Evolutionary conservation across 2,329 filamentous ascomycete genomes (phyloP), one percentile per base, ranked within the genome.

Genomic region (Colletotrichum acutatum): DNA sequence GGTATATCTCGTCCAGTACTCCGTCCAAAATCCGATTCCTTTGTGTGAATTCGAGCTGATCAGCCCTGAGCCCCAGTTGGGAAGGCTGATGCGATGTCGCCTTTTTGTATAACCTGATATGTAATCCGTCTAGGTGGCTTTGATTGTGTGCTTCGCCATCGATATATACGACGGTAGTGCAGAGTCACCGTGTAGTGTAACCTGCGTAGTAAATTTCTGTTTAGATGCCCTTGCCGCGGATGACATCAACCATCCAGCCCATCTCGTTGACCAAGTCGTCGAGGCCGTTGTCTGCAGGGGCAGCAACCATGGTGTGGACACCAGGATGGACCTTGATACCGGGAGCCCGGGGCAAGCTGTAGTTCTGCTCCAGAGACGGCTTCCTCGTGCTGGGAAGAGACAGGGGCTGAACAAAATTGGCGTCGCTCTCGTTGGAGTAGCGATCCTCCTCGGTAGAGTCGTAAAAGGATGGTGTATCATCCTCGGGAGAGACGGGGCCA

Each of bases 171-270:
- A 42, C 49, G 46, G 61, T 34, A 61, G 14, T 52, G 9, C 16
- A n/a, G 12, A 22, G 30, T 37, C 28, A 9, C 42, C 68, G 16
- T 28, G 4, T 68, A 42, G n/a, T 46, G 6, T n/a, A 32, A 24
- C 30, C 49, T 19, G 8, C 16, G 19, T 34, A 32, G 16, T n/a
- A 7, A 16, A 11, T 22, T 12, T 34, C 3, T 49, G 66, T 65
- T 75, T 72, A 71, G 57, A 76, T 64, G 57, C 78, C 75, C 75
- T 81, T 82, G 32, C 77, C 80, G 63, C 82, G 81, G 74, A 90
- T 87, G 28, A 84, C 80, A 37, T 85, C 83, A 12, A 84, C 85
- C 78, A 90, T 86, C 87, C 87, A 89, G 66, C 85, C 83, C 73
- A 89, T 80, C 77, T 90, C 88, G 63, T 75, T 81, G 54, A 79